A percentile compares a stretch with the other conserved stretches of the same genome.
Evolutionary conservation across 176 grass and related monocot genomes (phyloP).

Genomic region (Juncus effusus): DNA sequence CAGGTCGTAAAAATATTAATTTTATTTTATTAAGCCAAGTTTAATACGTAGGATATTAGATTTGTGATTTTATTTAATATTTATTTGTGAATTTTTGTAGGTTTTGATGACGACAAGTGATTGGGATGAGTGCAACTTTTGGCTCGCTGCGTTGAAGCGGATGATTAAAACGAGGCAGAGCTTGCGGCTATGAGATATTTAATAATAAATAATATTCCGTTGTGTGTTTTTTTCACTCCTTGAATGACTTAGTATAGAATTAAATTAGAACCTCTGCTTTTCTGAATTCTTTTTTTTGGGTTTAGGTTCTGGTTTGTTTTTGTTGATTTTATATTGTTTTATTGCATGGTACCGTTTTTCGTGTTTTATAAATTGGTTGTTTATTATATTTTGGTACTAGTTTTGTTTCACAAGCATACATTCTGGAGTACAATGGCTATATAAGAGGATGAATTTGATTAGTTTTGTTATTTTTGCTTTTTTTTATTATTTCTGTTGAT

Average conservation of each 20-base stretch:
- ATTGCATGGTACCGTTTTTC: constrained; percentile 8
- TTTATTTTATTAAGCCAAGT: not conserved
- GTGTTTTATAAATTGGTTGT: constrained; percentile 19
- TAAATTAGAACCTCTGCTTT: constrained; percentile 16
- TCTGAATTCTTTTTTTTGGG: constrained; percentile 1
- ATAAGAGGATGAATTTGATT: not conserved
- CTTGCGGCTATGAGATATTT: constrained; percentile 46
- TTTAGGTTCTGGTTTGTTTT: constrained; percentile 15
- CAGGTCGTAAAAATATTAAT: constrained; percentile 47
- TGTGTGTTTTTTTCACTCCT: constrained; percentile 17
- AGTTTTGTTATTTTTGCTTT: not conserved
- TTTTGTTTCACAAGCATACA: not conserved
- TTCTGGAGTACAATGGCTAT: constrained; percentile 23
- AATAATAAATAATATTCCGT: not conserved
- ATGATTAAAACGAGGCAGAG: constrained; percentile 89
- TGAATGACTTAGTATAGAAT: constrained; percentile 23
- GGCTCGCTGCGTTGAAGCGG: constrained; percentile 85
- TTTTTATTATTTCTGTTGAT: not conserved
- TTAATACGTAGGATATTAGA: not conserved
- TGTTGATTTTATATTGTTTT: not conserved
- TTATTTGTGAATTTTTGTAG: constrained; percentile 34
- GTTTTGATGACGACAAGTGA: constrained; percentile 80
- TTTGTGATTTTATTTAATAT: not conserved
- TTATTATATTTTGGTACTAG: not conserved
- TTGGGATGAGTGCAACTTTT: constrained; percentile 98